Conservation (phyloP, 2,329 filamentous ascomycete genomes). For the Fusarium redolens region DNA sequence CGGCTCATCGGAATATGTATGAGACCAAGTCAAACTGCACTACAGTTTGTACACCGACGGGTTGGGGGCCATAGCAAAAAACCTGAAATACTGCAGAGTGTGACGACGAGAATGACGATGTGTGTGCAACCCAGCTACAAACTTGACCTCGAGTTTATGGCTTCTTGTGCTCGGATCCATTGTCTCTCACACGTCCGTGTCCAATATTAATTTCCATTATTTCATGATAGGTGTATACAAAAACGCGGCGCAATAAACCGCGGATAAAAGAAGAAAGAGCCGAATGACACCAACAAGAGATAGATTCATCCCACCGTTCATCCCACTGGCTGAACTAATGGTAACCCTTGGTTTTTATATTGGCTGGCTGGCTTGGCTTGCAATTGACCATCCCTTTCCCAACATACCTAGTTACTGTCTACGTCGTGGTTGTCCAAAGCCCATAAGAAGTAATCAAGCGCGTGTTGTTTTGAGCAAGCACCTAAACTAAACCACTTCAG, state of each 20-base stretch:
- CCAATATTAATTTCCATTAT: not conserved
- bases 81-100: slow-evolving; percentile 15
- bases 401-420: not conserved
- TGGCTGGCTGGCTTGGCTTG: not conserved
- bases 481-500: not conserved
- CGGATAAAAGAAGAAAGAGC: not conserved
- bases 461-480: slow-evolving; percentile 6
- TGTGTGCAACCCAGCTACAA: not conserved
- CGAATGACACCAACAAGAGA: not conserved
- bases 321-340: slow-evolving; percentile 18
- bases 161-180: not conserved
- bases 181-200: not conserved
- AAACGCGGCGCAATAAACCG: not conserved
- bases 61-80: slow-evolving; percentile 16
- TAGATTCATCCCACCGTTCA: slow-evolving; percentile 24
- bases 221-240: not conserved
- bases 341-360: not conserved
- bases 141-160: not conserved
- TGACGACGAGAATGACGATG: slow-evolving; percentile 29
- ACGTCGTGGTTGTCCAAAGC: not conserved
- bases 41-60: not conserved
- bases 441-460: slow-evolving; percentile 16
- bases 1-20: slow-evolving; percentile 4
- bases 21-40: slow-evolving; percentile 7
- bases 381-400: not conserved